Base-by-base conservation (phyloP, 768 basidiomycete species). In the Dacryopinax primogenitus region DNA sequence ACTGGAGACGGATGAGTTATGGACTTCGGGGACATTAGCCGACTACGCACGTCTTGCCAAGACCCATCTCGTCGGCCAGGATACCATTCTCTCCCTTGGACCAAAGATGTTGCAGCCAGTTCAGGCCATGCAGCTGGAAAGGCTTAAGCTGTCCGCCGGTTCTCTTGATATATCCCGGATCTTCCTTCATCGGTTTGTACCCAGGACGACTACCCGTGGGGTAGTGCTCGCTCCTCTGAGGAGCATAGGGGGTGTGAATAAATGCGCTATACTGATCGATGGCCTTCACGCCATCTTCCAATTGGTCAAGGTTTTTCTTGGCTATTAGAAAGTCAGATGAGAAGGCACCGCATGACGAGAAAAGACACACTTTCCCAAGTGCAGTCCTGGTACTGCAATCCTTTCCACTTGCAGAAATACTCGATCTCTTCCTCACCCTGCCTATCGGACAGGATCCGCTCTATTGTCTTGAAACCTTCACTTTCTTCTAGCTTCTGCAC, bases 71-170 rank as follows among this genome's bases (percentile, higher is more conserved):
- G 72, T 99, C 96, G 0, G 96, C 96, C 35, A 99, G 78, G 66
- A 99, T 96, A 21, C 96, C 96, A 73, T 98, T 98, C 70, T 95
- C 88, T 9, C 90, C 90, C 70, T 91, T 85, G 69, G 83, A 86
- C 96, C 96, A 98, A 16, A 94, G 78, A 75, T 95, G 98, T 2
- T 91, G 88, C n/a, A 99, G 81, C 96, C 96, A 99, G 73, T 99
- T 99, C 68, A 99, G 80, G 26, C 96, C 96, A 1, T 92, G 96
- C 39, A 98, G 80, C 78, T 99, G 96, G 79, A 99, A 99, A 71
- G 98, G 96, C 77, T 99, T 99, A 67, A 98, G 80, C 68, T 85
- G 76, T 4, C 92, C 92, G 33, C 93, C 92, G 0, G 88, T 90
- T 21, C 74, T 73, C 2, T 71, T 74, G 71, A 98, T 83, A 74